Evolutionary conservation across 73 alveolate genomes (phyloP), one percentile per base, ranked within the genome.

Genomic region (Paraurostyla sp.): DNA sequence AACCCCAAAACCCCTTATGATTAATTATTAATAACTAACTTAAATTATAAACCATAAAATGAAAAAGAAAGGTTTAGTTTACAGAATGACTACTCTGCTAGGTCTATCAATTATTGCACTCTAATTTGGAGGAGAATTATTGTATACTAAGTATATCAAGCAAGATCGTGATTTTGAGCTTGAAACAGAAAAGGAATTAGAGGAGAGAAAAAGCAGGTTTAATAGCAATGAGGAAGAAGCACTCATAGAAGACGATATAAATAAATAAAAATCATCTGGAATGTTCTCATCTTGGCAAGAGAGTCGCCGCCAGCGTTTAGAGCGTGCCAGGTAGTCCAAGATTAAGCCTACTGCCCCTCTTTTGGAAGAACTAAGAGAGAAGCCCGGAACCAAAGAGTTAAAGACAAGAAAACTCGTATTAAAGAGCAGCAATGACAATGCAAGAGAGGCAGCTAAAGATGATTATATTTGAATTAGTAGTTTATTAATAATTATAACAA

Each of bases 51-150:
- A n/a, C n/a, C n/a, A 13, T 15, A 40, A 62, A 60, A 82, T 82
- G 91, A 41, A 40, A 51, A 82, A 82, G 52, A 82, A 82, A 51
- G 91, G 91, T 0, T 68, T 82, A 35, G 91, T 82, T 25, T 82
- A 82, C 41, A 56, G 91, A 15, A 57, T 36, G 11, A 82, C 91
- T 23, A 82, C 41, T 68, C 1, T 82, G 23, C 33, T 82, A 23
- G 91, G 91, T 3, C 4, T 82, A 4, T 36, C 56, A 2, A 60
- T 82, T n/a, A 82, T 82, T 18, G 36, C 65, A 6, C 52, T 27
- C 33, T 35, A 59, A 65, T 59, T 41, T 45, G 91, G 91, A 4
- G 91, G 91, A n/a, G 91, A 82, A 45, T 45, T 82, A 0, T 27
- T 45, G 0, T 82, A 82, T 60, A 3, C 83, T 13, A 82, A 42